Conservation (phyloP, 164 flowering plant genomes). For the Magnolia officinalis region DNA sequence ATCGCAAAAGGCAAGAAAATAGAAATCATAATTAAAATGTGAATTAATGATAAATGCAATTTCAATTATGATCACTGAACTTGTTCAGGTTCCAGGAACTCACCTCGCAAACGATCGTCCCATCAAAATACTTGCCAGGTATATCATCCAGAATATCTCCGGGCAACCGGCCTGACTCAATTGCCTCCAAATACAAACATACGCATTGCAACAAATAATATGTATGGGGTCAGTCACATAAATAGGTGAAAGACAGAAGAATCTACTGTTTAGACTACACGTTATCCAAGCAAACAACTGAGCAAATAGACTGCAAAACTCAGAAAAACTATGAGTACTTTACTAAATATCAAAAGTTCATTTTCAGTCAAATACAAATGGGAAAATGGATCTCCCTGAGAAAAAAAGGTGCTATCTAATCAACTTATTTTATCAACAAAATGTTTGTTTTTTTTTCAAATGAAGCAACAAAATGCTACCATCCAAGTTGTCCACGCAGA, state of each 20-base stretch:
- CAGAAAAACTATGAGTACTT: neutral
- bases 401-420: too few relatives aligned
- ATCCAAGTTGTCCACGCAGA: too few relatives aligned
- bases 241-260: neutral
- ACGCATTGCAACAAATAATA: neutral
- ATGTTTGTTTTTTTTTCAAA: too few relatives aligned
- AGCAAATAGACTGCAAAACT: neutral
- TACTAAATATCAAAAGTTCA: neutral
- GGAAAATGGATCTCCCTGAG: neutral
- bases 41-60: slow-evolving; percentile 4
- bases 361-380: neutral
- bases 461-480: too few relatives aligned
- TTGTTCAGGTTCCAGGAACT: neutral
- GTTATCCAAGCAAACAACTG: neutral
- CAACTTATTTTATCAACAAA: too few relatives aligned
- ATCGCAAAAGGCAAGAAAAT: neutral
- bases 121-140: slow-evolving; percentile 79
- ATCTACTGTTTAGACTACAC: too few relatives aligned
- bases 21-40: neutral
- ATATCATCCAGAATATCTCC: slow-evolving; percentile 82
- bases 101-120: slow-evolving; percentile 83
- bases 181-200: slow-evolving; percentile 58
- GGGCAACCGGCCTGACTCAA: slow-evolving; percentile 87
- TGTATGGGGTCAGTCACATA: neutral
- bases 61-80: neutral